Evolutionary conservation across 257 asterid species (phyloP), one percentile per base, ranked within the genome.

Genomic region (Ocimum tenuiflorum): DNA sequence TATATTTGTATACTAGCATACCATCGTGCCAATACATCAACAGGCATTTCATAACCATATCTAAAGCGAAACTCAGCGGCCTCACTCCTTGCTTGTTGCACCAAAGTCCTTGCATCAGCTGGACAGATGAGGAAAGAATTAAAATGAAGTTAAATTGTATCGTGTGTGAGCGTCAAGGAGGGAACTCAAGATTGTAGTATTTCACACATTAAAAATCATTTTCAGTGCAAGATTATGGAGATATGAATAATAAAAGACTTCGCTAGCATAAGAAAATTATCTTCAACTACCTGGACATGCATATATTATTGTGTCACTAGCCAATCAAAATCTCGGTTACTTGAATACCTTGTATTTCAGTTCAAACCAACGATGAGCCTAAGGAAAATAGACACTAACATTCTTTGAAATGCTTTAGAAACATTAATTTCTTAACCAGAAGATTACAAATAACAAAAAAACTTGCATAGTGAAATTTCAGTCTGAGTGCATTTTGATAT

Each of bases 31-130:
- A 94, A 79, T 23, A 74, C 88, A 58, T 94, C 97, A 43, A 77
- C 99, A 7, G 96, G 95, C 95, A 94, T 94, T 82, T 94, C 99
- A 22, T 94, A 90, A 54, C 99, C 99, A 79, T 83, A 90, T 79
- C 73, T 86, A 67, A 74, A 80, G 49, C 99, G 96, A 67, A 86
- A 94, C 65, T 90, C 97, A 66, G 97, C 95, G 66, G 99, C 99
- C 82, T 90, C 97, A 71, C 82, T 88, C 77, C 99, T 91, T 8
- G 96, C 99, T 86, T 94, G 99, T 74, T 85, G 89, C 73, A 90
- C 97, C 83, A 94, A 83, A 73, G 97, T 85, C 85, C 97, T 86
- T 45, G 96, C 97, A 86, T 94, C 96, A 75, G 99, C 96, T 94
- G 80, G 31, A 64, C 41, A 18, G n/a, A 39, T 60, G 64, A 63